Percentiles rank a stretch among this genome's conserved stretches.
These are phyloP conservation scores for Kuraishia borneana DNA, from an alignment of 805 yeast species.

Conservation along the genomic window DNA sequence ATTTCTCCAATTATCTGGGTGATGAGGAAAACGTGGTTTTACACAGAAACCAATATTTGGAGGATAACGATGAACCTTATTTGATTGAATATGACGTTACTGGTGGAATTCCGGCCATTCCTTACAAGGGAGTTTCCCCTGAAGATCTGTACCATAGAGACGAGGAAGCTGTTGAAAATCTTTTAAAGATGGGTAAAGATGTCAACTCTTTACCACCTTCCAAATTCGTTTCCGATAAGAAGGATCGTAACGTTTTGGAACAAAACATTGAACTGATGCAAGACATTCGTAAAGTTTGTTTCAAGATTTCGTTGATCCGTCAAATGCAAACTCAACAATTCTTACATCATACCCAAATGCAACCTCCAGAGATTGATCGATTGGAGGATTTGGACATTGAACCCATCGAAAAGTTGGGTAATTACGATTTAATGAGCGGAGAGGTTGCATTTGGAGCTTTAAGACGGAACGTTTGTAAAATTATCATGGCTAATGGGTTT, in stretches of 20 bases:
- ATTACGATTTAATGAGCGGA: conserved; percentile 51
- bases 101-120: conserved; percentile 67
- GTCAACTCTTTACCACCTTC: conserved; percentile 26
- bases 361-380: conserved; percentile 53
- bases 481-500: conserved; percentile 88
- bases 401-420: conserved; percentile 61
- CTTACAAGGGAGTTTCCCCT: conserved; percentile 39
- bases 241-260: conserved; percentile 52
- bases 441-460: conserved; percentile 56
- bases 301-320: conserved; percentile 77
- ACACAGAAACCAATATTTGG: conserved; percentile 22
- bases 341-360: conserved; percentile 63
- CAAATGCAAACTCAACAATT: conserved; percentile 82
- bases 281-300: conserved; percentile 77
- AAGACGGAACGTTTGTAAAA: conserved; percentile 59
- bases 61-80: conserved; percentile 51
- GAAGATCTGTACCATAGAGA: conserved; percentile 34
- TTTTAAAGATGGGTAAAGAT: conserved; percentile 16
- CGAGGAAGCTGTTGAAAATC: conserved; percentile 27
- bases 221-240: conserved; percentile 22
- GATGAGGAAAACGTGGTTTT: conserved; percentile 20
- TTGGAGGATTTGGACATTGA: conserved; percentile 65
- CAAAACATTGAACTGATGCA: conserved; percentile 73
- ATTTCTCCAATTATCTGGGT: conserved; percentile 36
- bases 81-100: conserved; percentile 75